These are phyloP conservation scores for Hypoxylon intermedium DNA, from an alignment of 495 filamentous ascomycete species.

Conservation along the genomic window DNA sequence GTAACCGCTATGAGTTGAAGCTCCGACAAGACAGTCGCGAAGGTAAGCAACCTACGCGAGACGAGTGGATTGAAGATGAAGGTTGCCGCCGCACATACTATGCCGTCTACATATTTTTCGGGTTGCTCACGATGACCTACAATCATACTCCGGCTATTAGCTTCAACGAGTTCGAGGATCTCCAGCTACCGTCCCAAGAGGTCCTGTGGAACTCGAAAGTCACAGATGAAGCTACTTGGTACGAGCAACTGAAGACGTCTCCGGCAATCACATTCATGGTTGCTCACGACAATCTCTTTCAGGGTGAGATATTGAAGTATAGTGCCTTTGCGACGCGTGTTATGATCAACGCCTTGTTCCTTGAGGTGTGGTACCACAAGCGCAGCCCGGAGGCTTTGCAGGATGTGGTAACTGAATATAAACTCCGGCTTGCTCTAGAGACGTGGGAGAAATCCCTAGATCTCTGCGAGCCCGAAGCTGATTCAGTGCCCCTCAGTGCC, in stretches of 20 bases:
- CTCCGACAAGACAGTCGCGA: slow-evolving; percentile 88
- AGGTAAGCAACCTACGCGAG: slow-evolving; percentile 73
- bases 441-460: slow-evolving; percentile 98
- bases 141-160: slow-evolving; percentile 97
- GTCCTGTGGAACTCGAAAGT: slow-evolving; percentile 88
- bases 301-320: slow-evolving; percentile 88
- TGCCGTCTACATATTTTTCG: slow-evolving; percentile 99
- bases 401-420: slow-evolving; percentile 98
- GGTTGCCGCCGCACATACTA: slow-evolving; percentile 96
- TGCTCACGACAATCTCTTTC: slow-evolving; percentile 93
- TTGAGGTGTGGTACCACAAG: slow-evolving; percentile 99
- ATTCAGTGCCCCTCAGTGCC: slow-evolving; percentile 87
- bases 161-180: slow-evolving; percentile 95
- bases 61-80: slow-evolving; percentile 97
- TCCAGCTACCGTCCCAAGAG: slow-evolving; percentile 92
- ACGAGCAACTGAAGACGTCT: slow-evolving; percentile 72
- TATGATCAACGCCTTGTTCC: slow-evolving; percentile 98
- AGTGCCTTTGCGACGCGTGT: slow-evolving; percentile 97
- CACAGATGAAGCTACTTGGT: slow-evolving; percentile 81
- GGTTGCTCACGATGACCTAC: slow-evolving; percentile 92
- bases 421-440: slow-evolving; percentile 91
- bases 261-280: slow-evolving; percentile 85
- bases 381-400: slow-evolving; percentile 94
- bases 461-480: slow-evolving; percentile 89
- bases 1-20: slow-evolving; percentile 95